These are phyloP conservation scores for Tylopilus intermedius DNA, from an alignment of 768 basidiomycete genomes.

Conservation along the genomic window DNA sequence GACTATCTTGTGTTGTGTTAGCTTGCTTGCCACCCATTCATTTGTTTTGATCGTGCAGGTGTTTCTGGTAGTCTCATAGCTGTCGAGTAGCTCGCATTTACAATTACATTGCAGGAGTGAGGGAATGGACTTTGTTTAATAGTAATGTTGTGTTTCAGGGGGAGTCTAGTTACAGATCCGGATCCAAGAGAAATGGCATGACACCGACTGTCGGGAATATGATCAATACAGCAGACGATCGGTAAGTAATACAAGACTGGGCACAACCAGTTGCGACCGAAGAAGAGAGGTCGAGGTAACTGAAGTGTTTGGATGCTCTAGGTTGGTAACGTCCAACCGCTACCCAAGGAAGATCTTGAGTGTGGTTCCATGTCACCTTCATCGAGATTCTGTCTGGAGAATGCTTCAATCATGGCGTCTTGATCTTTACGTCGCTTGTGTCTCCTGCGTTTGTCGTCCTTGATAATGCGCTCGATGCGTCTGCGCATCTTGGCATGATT, in stretches of 20 bases:
- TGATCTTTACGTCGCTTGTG: conserved; percentile 82
- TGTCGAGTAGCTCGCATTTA: neutral
- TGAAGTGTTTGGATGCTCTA: conserved; percentile 11
- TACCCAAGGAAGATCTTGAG: conserved; percentile 17
- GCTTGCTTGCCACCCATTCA: conserved; percentile 1
- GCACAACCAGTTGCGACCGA: conserved; percentile 5
- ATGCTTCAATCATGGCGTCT: conserved; percentile 76
- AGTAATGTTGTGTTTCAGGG: conserved; percentile 7
- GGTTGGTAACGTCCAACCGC: conserved; percentile 9
- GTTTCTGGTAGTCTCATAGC: neutral
- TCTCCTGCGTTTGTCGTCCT: conserved; percentile 75
- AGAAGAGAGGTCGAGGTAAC: conserved; percentile 6
- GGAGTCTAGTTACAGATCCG: conserved; percentile 7
- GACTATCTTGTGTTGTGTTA: conserved; percentile 5
- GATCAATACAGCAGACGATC: conserved; percentile 17
- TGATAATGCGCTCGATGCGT: conserved; percentile 75
- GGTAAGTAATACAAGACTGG: conserved; percentile 24
- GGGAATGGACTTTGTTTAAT: neutral
- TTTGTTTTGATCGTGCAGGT: conserved; percentile 3
- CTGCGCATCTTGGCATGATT: conserved; percentile 59
- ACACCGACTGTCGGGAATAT: conserved; percentile 9
- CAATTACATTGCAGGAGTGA: neutral
- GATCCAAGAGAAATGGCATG: conserved; percentile 3
- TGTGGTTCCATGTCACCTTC: conserved; percentile 22
- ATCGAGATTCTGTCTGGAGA: conserved; percentile 50